Evolutionary conservation across 331 rosid species (phyloP), one percentile per base, ranked within the genome.

Genomic region (Quercus phellos): DNA sequence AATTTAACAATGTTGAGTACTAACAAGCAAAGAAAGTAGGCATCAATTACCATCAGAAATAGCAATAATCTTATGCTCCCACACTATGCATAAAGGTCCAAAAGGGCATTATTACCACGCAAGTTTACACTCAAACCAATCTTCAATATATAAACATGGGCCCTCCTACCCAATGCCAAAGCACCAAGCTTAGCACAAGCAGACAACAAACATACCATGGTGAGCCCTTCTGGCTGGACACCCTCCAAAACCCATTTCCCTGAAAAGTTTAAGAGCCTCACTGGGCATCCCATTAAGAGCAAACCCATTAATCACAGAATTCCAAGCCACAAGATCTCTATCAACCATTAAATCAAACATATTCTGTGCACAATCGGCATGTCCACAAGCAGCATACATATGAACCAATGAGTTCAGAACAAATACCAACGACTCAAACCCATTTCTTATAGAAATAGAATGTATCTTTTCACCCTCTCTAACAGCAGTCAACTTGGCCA

Each of bases 171-270:
- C 81, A 92, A 82, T 6, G 92, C 92, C 59, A 89, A 68, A 46
- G 93, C 96, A 22, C 97, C 97, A 74, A 94, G 89, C 92, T 94
- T 96, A 42, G 88, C 93, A 81, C 96, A 88, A 32, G 90, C 97
- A 27, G 97, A 89, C 27, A 94, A 68, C 86, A 94, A 75, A 79
- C 95, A 87, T 51, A 94, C 98, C 87, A 94, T 83, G 17, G 98
- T 92, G 84, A 94, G 92, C 74, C 97, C 98, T 73, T 94, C 95
- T 0, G 96, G 90, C 82, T 69, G 84, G 68, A 92, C 84, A 14
- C 89, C 91, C 70, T 86, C 87, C 70, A 35, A 63, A 34, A 51
- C 78, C 51, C 97, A 94, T 88, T 69, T 92, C 91, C 79, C 91
- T 87, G 34, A 87, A 89, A 38, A 90, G 80, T 4, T 85, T 86